Base-by-base conservation (phyloP, 768 basidiomycete genomes). In the Naganishia vaughanmartiniae region DNA sequence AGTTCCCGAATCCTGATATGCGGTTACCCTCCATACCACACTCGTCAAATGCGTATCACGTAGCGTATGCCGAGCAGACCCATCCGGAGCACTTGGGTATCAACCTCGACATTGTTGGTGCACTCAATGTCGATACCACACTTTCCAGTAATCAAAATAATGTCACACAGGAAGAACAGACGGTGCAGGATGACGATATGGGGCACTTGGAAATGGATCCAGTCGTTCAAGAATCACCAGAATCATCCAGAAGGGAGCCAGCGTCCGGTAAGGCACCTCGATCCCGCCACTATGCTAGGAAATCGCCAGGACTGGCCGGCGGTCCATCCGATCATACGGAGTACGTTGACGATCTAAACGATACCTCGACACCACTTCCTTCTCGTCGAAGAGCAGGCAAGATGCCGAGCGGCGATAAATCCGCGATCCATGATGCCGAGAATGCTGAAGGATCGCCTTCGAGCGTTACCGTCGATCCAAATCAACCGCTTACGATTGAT, bases 401-500 rank as follows among this genome's bases (percentile, higher is more conserved):
- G n/a, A 4, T 21, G 39, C 34, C 42, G 14, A 36, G 6, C 24
- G 60, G 24, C 17, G 36, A 63, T 17, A 63, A 63, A 63, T 26
- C 60, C 39, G 19, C 24, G 7, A 26, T 19, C 19, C 36, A 63
- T 11, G 39, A 45, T 45, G 60, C 36, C 26, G 60, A 42, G 5
- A 42, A 17, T 26, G 5, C 39, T 9, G 60, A 42, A 39, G 68
- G 67, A 14, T 55, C 68, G n/a, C 30, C 58, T 4, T 36, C 68
- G 28, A 57, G 56, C 24, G 55, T 48, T 6, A 28, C 30, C n/a
- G 54, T 58, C 28, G 68, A 69, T 53, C 68, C 68, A 12, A 33
- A 46, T n/a, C 51, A 58, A 24, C 68, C 68, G 30, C 54, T 69
- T 21, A n/a, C 70, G 11, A 56, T 54, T 28, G 71, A 72, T 26